Conservation (phyloP, 345 rosid species). For the Citrus maxima region DNA sequence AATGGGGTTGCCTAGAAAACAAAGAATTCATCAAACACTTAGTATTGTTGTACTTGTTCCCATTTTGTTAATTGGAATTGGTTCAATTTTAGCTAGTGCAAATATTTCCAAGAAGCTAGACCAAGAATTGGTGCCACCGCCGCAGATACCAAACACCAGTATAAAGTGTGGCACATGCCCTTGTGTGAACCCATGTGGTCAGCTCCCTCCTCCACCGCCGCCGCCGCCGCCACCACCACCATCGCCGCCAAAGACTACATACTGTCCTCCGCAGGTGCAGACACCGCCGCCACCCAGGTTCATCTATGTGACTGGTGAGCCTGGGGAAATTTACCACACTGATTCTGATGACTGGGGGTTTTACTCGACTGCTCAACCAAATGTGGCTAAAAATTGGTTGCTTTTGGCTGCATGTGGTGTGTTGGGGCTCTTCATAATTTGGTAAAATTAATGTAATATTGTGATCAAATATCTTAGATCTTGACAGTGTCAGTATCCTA, state of each 20-base stretch:
- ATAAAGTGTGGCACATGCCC: slow-evolving; percentile 54
- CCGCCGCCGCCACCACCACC: background rate
- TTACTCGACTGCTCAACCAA: slow-evolving; percentile 30
- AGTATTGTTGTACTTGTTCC: background rate
- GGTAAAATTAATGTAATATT: background rate
- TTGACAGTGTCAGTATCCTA: background rate
- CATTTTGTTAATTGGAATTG: slow-evolving; percentile 10
- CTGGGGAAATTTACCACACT: slow-evolving; percentile 42
- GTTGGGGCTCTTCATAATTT: slow-evolving; percentile 9
- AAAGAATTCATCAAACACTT: background rate
- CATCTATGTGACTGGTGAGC: slow-evolving; percentile 43
- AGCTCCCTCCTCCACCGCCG: slow-evolving; percentile 26
- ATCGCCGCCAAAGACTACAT: slow-evolving; percentile 14
- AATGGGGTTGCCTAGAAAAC: background rate
- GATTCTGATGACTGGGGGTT: slow-evolving; percentile 33
- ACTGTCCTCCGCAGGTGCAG: slow-evolving; percentile 24
- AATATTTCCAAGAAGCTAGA: slow-evolving; percentile 18
- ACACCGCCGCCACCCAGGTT: slow-evolving; percentile 53
- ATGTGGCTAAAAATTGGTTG: slow-evolving; percentile 15
- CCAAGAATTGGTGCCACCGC: slow-evolving; percentile 20
- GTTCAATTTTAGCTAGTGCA: slow-evolving; percentile 13
- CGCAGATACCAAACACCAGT: slow-evolving; percentile 25
- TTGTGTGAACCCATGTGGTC: slow-evolving; percentile 49
- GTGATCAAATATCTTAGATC: background rate
- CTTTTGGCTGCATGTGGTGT: slow-evolving; percentile 24